Base-by-base conservation (phyloP, 768 basidiomycete genomes). In the Pleurotus pulmonarius region DNA sequence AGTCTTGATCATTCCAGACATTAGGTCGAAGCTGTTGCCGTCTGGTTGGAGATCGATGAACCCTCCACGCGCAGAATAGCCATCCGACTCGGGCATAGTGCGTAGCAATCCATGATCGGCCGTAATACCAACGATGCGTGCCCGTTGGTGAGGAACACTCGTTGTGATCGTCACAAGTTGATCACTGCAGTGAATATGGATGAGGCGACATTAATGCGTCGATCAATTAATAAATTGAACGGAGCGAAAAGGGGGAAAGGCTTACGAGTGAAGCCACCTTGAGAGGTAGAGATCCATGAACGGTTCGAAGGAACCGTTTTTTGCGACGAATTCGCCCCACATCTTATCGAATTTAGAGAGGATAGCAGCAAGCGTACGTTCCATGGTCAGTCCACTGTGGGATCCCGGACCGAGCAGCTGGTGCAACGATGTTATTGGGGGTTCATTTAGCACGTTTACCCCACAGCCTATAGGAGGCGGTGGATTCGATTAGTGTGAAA, bases 41-140 rank as follows among this genome's bases (percentile, higher is more conserved):
- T 98, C 94, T 1, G 97, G 97, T 67, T 97, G 97, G 16, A 99
- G 71, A 70, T 99, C 94, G 52, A 98, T 87, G 65, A 81, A 95
- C 58, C 69, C 56, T 55, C 73, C 63, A 40, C 66, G 61, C 12
- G 43, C 43, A 24, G 58, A 48, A 68, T 65, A 69, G 18, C 71
- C 66, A 58, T 65, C 68, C 25, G 75, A 71, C 62, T 88, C 85
- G 2, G 85, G 85, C 37, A 90, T 68, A 6, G 95, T 97, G 49
- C 92, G 82, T 56, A 99, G 72, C 29, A 98, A 74, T 0, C 97
- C 96, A 64, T 95, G 79, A 59, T 98, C 92, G 2, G 82, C 75
- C 0, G 95, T 95, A 64, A 99, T 92, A 8, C 92, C 89, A 2
- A 82, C 72, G 57, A 98, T 92, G 22, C 90, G 85, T 18, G 93